Percentiles rank a stretch among this genome's conserved stretches.
Conservation (phyloP, 2,329 filamentous ascomycete species). For the Aspergillaceae sp. region DNA sequence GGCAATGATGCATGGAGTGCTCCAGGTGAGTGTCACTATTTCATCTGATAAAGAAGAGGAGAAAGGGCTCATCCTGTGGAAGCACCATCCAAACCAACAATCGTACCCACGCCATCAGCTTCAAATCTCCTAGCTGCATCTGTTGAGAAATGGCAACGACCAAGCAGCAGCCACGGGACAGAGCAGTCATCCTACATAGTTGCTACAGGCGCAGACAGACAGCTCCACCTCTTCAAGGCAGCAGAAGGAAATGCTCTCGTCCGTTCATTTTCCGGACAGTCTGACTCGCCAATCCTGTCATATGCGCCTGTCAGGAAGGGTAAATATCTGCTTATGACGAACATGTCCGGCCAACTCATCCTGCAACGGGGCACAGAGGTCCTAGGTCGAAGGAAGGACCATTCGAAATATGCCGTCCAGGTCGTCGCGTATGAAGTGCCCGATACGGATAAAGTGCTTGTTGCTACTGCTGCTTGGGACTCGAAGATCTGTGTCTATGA, state of each 20-base stretch:
- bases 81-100: slow-evolving; percentile 40
- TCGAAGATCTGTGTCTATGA: slow-evolving; percentile 47
- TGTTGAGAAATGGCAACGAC: slow-evolving; percentile 30
- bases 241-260: slow-evolving; percentile 11
- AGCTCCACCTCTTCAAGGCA: slow-evolving; percentile 39
- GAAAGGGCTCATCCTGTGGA: slow-evolving; percentile 7
- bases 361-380: slow-evolving; percentile 39
- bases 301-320: slow-evolving; percentile 35
- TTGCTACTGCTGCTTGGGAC: slow-evolving; percentile 57
- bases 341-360: slow-evolving; percentile 52
- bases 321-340: slow-evolving; percentile 42
- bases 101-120: slow-evolving; percentile 37
- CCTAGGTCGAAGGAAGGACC: slow-evolving; percentile 46
- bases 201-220: slow-evolving; percentile 40
- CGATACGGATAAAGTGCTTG: slow-evolving; percentile 21
- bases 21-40: slow-evolving; percentile 31
- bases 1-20: slow-evolving; percentile 37
- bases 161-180: slow-evolving; percentile 2
- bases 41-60: background rate
- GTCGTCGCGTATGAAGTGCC: slow-evolving; percentile 34
- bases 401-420: slow-evolving; percentile 52
- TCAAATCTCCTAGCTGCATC: slow-evolving; percentile 48
- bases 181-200: slow-evolving; percentile 24
- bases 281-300: slow-evolving; percentile 45
- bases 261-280: slow-evolving; percentile 20